Base-by-base conservation (phyloP, 2,329 filamentous ascomycete genomes). In the Albophoma yamanashiensis region DNA sequence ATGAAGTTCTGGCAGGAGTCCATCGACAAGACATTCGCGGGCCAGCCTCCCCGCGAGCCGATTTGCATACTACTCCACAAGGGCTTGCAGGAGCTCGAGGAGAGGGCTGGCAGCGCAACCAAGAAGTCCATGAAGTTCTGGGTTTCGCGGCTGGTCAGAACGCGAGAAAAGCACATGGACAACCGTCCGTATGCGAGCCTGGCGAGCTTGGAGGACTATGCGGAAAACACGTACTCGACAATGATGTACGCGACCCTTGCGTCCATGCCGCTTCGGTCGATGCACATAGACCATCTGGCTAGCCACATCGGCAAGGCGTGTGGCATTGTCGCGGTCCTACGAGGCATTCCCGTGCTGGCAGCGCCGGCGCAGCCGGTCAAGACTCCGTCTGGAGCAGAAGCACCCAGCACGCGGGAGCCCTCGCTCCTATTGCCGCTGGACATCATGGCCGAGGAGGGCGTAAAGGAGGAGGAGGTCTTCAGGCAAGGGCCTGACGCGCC, bases 1-100 rank as follows among this genome's bases (percentile, higher is more conserved):
- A 88, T 96, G 74, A 91, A 96, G 73, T 97, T 97, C 78, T 97
- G 94, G 90, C 85, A 90, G 57, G 92, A 97, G 67, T 86, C 90
- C 5, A 78, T 99, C 58, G 83, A 88, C 59, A 87, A 88, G 62
- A 89, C 90, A 1, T 88, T 97, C 62, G 81, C 88, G 1, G 89
- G 89, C 39, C 78, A 80, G 0, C 92, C 94, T 1, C 92, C 92
- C 1, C 91, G 92, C 68, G 92, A 99, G 71, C 94, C 94, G 27
- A 90, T 97, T 50, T 93, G 92, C 61, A 83, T 96, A 38, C 79
- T 97, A 6, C 81, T 99, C 1, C 82, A 91, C 63, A 83, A 87
- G 60, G 89, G 89, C 27, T 81, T 95, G 20, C 78, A 82, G 8
- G 81, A 85, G 63, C 82, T 90, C 69, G 74, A 81, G 68, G 70